Conservation (phyloP, 176 grass and related monocot genomes). For the Carex kokanica region DNA sequence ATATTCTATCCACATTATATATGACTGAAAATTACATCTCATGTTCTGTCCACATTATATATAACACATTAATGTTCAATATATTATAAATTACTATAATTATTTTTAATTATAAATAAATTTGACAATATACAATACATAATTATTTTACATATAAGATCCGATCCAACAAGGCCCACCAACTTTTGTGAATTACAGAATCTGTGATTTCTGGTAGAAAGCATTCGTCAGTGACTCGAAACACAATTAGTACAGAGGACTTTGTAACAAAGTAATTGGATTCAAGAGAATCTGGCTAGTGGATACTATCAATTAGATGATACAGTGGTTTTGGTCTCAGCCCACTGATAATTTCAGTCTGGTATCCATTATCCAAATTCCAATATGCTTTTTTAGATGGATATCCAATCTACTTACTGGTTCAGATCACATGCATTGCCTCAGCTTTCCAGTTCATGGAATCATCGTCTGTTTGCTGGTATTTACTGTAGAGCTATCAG, state of each 20-base stretch:
- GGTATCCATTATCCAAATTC: background rate
- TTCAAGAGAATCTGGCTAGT: background rate
- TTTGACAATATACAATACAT: too few species aligned
- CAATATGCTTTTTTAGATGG: background rate
- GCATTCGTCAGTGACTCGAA: background rate
- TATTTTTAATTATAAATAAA: too few species aligned
- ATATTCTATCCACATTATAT: too few species aligned
- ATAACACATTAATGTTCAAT: too few species aligned
- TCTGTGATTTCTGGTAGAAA: background rate
- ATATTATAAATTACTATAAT: too few species aligned
- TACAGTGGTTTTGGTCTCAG: background rate
- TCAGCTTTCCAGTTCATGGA: background rate
- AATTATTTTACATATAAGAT: too few species aligned
- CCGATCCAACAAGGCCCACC: too few species aligned
- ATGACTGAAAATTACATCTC: too few species aligned
- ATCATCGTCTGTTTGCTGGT: background rate
- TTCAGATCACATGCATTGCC: conserved; percentile 1
- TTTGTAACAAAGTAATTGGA: background rate
- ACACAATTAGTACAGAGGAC: background rate
- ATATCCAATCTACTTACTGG: background rate
- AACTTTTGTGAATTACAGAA: background rate
- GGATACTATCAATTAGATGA: background rate
- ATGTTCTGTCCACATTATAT: too few species aligned
- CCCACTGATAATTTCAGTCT: background rate
- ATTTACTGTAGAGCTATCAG: background rate